phyloP scores from a whole-genome alignment of 1,139 yeast species.

The Groenewaldozyma sp. region DNA sequence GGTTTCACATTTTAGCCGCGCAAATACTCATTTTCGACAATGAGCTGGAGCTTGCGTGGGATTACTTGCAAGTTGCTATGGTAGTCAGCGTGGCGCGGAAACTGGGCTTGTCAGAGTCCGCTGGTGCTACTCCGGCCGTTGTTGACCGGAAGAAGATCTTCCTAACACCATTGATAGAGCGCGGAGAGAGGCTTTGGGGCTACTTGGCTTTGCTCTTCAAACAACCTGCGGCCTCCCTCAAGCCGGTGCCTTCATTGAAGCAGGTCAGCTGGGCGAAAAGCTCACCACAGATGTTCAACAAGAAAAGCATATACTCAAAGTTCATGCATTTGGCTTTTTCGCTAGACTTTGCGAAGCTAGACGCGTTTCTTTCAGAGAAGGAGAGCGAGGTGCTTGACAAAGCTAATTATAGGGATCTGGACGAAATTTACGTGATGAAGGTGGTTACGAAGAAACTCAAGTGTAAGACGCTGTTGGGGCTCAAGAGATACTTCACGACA shows the following conservation, averaged over 20 bases:
- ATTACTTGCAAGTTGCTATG: neutral
- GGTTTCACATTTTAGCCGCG: slow-evolving; percentile 1
- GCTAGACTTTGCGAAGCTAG: neutral
- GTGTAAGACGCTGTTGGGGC: neutral
- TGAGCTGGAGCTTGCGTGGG: neutral
- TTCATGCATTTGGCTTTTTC: neutral
- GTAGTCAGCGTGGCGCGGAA: neutral
- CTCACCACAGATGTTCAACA: neutral
- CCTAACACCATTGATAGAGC: neutral
- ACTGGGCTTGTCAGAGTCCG: neutral
- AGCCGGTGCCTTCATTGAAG: too few relatives aligned
- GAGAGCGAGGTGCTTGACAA: too few relatives aligned
- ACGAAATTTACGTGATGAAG: neutral
- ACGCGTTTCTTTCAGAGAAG: neutral
- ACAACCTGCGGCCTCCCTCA: too few relatives aligned
- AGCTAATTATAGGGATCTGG: too few relatives aligned
- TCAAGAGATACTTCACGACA: neutral
- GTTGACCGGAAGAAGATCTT: neutral
- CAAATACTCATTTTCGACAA: neutral
- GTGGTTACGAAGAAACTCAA: neutral
- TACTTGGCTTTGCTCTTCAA: neutral
- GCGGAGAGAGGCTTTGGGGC: slow-evolving; percentile 2
- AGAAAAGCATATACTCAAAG: neutral
- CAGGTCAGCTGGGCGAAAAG: too few relatives aligned
- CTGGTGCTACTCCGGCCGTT: too few relatives aligned